A percentile compares a stretch with the other conserved stretches of the same genome.
phyloP scores from a whole-genome alignment of 2,329 filamentous ascomycete genomes.

The Hirsutella minnesotensis region DNA sequence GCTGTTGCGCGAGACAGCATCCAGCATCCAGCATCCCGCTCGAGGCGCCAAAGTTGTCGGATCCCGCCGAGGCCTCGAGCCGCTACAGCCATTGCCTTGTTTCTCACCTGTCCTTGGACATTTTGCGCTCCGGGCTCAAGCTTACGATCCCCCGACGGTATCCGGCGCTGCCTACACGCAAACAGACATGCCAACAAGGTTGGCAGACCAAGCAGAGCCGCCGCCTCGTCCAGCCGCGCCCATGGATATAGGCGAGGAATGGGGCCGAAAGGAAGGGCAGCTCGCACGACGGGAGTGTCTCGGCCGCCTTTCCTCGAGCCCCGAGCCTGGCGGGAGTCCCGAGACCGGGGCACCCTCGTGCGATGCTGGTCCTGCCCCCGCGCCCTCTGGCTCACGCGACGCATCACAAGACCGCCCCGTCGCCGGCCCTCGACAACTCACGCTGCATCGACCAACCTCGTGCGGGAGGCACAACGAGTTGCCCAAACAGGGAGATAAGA shows the following conservation, averaged over 20 bases:
- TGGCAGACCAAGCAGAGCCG: no score
- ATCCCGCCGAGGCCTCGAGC: no score
- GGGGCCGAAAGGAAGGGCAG: not conserved
- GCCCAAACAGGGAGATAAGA: constrained; percentile 1
- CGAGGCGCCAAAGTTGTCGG: no score
- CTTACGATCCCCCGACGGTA: no score
- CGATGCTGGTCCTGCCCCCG: not conserved
- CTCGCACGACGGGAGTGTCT: not conserved
- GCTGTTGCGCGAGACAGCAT: no score
- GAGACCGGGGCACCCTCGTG: not conserved
- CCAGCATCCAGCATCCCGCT: no score
- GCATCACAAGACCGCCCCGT: not conserved
- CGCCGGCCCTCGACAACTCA: not conserved
- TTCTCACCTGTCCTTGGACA: no score
- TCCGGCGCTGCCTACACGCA: no score
- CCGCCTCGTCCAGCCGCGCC: not conserved
- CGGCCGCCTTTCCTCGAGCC: not conserved
- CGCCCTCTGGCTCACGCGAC: not conserved
- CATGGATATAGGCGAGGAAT: not conserved
- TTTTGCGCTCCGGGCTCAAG: no score
- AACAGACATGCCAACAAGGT: no score
- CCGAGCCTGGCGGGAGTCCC: not conserved
- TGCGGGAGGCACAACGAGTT: not conserved
- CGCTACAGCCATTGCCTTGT: no score
- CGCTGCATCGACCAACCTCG: not conserved